Percentiles rank a stretch among this genome's conserved stretches.
These are phyloP conservation scores for Eucalyptus victrix DNA, from an alignment of 345 rosid genomes.

Conservation along the genomic window DNA sequence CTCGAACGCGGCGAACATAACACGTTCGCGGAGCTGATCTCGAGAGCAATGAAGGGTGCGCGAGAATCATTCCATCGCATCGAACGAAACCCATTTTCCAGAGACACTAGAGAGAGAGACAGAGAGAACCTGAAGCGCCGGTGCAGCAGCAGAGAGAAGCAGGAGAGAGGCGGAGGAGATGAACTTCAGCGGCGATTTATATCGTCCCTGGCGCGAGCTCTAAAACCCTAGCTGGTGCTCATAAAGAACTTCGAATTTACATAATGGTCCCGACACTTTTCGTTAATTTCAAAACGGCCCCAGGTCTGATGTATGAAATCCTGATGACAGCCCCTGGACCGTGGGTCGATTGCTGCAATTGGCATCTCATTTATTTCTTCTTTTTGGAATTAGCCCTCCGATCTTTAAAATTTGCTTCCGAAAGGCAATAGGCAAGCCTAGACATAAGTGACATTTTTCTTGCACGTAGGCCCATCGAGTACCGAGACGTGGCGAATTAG, in stretches of 20 bases:
- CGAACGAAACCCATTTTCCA: not conserved
- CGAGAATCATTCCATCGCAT: not conserved
- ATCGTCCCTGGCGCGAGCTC: not conserved
- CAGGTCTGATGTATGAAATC: not conserved
- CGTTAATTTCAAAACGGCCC: not conserved
- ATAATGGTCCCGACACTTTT: not conserved
- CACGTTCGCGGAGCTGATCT: not conserved
- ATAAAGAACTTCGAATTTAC: not conserved
- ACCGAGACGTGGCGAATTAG: not conserved
- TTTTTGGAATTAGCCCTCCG: not conserved
- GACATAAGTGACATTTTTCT: not conserved
- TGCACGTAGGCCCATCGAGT: not conserved
- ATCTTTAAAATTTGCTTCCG: not conserved
- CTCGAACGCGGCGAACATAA: not conserved
- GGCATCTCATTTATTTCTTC: not conserved
- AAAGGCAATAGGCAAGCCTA: not conserved
- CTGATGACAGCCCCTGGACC: too few relatives aligned
- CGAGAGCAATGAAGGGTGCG: not conserved
- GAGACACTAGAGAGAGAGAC: not conserved
- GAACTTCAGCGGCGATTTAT: not conserved
- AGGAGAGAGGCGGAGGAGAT: not conserved
- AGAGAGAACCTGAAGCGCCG: not conserved
- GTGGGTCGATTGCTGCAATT: not conserved
- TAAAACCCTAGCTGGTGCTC: not conserved
- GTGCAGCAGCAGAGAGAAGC: not conserved